phyloP scores from a whole-genome alignment of 345 rosid genomes.

The Boechera retrofracta region DNA sequence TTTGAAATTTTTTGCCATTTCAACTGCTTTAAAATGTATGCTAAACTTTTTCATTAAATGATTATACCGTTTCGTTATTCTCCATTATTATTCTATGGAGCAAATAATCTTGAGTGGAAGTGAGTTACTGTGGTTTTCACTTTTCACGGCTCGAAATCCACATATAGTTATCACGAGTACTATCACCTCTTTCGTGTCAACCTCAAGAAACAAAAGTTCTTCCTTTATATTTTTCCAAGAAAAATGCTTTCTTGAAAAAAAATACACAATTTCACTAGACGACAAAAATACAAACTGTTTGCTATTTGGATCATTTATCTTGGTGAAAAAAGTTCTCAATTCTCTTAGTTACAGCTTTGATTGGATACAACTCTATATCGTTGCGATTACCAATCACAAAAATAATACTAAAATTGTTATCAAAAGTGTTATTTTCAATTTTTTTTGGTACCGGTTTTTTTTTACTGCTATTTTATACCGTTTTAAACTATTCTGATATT shows the following conservation, averaged over 20 bases:
- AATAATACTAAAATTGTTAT: too few species aligned
- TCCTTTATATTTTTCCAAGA: background rate
- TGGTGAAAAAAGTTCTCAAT: background rate
- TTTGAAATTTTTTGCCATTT: too few species aligned
- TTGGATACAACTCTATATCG: too few species aligned
- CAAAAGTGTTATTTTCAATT: too few species aligned
- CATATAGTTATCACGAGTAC: constrained; percentile 34
- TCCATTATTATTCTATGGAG: background rate
- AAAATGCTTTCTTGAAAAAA: background rate
- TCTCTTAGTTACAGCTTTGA: too few species aligned
- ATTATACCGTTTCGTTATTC: background rate
- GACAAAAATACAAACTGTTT: background rate
- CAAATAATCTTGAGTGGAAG: constrained; percentile 7
- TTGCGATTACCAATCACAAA: too few species aligned
- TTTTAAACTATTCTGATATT: background rate
- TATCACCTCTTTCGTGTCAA: constrained; percentile 35
- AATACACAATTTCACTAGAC: constrained; percentile 13
- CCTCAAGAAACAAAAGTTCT: constrained; percentile 8
- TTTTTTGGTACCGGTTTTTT: too few species aligned
- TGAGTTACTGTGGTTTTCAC: constrained; percentile 37
- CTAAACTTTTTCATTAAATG: background rate
- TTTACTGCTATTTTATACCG: too few species aligned
- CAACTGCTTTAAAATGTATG: background rate
- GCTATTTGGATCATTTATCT: background rate
- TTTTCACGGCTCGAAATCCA: constrained; percentile 23